Conservation (phyloP, 169 alveolate genomes). For the Plasmodium gonderi region DNA sequence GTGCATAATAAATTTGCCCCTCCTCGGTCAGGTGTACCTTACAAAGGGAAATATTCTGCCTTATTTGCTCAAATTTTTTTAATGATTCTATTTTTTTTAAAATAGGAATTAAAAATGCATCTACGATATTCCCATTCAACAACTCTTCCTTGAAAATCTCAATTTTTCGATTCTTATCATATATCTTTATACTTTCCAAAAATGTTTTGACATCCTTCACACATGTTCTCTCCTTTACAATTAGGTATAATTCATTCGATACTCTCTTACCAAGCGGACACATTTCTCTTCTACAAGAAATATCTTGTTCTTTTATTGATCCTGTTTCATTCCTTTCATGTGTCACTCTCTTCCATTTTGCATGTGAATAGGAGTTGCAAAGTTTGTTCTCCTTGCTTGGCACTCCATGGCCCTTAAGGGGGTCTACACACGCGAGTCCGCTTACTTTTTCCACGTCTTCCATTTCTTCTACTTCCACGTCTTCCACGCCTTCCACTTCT, state of each 20-base stretch:
- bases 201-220: constrained; percentile 33
- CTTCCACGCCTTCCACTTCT: neutral
- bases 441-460: neutral
- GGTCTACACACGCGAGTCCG: too few species aligned
- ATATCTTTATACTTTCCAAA: constrained; percentile 17
- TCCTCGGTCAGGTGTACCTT: neutral
- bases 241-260: neutral
- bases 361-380: too few species aligned
- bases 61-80: neutral
- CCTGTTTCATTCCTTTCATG: neutral
- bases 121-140: neutral
- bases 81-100: neutral
- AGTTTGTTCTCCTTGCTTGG: neutral
- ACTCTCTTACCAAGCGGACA: neutral
- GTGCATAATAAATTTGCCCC: neutral
- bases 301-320: too few species aligned
- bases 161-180: constrained; percentile 33
- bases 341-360: neutral
- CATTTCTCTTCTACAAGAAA: neutral
- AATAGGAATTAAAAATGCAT: constrained; percentile 36
- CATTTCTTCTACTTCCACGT: neutral
- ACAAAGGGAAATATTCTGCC: neutral
- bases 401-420: too few species aligned
- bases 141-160: neutral
- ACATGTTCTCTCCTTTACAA: constrained; percentile 18